phyloP scores from a whole-genome alignment of 257 asterid species.

The Solanum phureja region DNA sequence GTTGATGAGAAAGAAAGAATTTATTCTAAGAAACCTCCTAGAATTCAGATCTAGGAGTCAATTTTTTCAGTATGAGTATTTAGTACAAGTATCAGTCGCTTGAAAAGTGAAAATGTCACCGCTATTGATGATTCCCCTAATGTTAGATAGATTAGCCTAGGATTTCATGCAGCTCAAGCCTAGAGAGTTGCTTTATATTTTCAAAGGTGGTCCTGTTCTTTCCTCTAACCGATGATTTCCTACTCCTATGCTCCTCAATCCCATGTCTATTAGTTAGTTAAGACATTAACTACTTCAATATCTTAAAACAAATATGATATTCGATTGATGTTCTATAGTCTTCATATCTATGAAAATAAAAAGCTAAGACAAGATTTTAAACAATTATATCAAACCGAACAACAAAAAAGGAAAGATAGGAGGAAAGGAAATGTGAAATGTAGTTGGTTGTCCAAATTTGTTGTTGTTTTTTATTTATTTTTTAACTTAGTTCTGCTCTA shows the following conservation, averaged over 20 bases:
- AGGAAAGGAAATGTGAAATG: no score
- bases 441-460: neutral
- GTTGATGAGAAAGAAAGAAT: neutral
- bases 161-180: neutral
- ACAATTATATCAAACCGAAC: neutral
- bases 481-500: neutral
- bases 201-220: neutral
- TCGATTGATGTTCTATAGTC: neutral
- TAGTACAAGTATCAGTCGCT: neutral
- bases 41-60: neutral
- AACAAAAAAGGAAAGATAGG: neutral
- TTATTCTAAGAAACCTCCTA: neutral
- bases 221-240: neutral
- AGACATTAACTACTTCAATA: neutral
- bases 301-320: neutral
- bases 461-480: no score
- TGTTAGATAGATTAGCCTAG: neutral
- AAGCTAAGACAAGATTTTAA: neutral
- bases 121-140: neutral
- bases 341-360: neutral
- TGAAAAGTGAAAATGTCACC: conserved; percentile 11
- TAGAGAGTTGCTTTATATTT: no score
- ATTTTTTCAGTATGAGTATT: neutral
- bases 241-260: neutral
- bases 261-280: neutral